Evolutionary conservation across 2,329 filamentous ascomycete species (phyloP), one percentile per base, ranked within the genome.

Genomic region (Neofusicoccum sp.): DNA sequence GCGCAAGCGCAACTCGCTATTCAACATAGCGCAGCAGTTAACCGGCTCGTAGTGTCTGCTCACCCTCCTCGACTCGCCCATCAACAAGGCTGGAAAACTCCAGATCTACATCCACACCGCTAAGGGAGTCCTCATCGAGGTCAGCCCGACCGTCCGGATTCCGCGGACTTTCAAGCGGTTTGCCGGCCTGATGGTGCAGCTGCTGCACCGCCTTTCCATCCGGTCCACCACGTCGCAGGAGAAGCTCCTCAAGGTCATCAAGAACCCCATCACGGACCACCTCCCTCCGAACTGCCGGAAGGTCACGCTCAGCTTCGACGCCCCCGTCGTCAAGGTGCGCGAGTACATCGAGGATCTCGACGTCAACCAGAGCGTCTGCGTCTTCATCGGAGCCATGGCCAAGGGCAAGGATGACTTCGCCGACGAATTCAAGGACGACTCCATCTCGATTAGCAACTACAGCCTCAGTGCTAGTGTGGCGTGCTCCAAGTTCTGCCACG

Each of bases 401-500:
- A 98, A 98, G 82, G 95, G 95, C 16, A 86, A 88, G 61, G 95
- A 99, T 76, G 94, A 92, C 78, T 99, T 99, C 76, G 95, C 95
- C 67, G 95, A 99, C 75, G 86, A 87, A 44, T 92, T 91, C 79
- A 96, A 98, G 72, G 94, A 98, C 74, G 95, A 99, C 80, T 92
- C 96, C 73, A 98, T 99, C 74, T 92, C 91, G 71, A 98, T 99
- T 81, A 98, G 94, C 84, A 97, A 97, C 79, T 99, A 91, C 84
- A 97, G 93, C 74, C 84, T 99, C 67, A 97, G 92, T 73, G 95
- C 95, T 66, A 98, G 94, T 81, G 95, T 99, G 66, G 94, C 95
- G 47, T 99, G 95, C 85, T 97, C 94, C 87, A 99, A 98, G 79
- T 98, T 99, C 83, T 98, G 95, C 79, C 95, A 99, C 79, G 95